A percentile compares a stretch with the other conserved stretches of the same genome.
These are phyloP conservation scores for Musa itinerans DNA, from an alignment of 176 grass and related monocot genomes.

Conservation along the genomic window DNA sequence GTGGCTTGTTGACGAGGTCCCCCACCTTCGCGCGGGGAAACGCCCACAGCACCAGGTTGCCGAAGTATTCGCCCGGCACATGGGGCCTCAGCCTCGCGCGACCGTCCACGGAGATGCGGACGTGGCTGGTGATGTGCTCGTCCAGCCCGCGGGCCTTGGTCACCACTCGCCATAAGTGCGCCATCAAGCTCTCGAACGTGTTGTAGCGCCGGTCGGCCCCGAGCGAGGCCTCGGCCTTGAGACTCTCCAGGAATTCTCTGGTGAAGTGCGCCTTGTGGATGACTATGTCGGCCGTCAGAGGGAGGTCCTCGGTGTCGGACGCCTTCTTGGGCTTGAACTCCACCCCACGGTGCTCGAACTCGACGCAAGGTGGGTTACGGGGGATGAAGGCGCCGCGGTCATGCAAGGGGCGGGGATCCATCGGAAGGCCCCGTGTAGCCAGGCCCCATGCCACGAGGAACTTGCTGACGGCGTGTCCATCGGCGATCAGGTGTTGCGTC, in stretches of 20 bases:
- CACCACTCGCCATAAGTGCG: slow-evolving; percentile 31
- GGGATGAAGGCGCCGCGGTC: slow-evolving; percentile 17
- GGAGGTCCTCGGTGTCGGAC: neutral
- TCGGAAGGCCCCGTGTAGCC: slow-evolving; percentile 14
- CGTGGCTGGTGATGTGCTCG: slow-evolving; percentile 1
- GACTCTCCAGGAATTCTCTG: slow-evolving; percentile 4
- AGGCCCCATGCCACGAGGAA: slow-evolving; percentile 34
- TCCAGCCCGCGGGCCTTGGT: slow-evolving; percentile 22
- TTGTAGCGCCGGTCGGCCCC: slow-evolving; percentile 12
- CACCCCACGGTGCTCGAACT: slow-evolving; percentile 12
- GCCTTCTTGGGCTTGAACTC: slow-evolving; percentile 2
- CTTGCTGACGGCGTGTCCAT: slow-evolving; percentile 19
- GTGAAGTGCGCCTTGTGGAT: slow-evolving; percentile 10
- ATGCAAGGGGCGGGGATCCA: slow-evolving; percentile 5
- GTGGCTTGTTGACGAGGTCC: slow-evolving; percentile 9
- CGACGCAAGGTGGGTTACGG: slow-evolving; percentile 16
- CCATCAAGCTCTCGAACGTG: slow-evolving; percentile 25
- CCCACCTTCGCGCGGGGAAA: slow-evolving; percentile 10
- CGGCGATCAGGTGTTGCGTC: slow-evolving; percentile 32
- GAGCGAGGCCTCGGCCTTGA: slow-evolving; percentile 18
- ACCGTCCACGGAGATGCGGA: slow-evolving; percentile 32
- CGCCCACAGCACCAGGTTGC: slow-evolving; percentile 36
- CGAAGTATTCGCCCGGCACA: slow-evolving; percentile 27
- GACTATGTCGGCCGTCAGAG: neutral
- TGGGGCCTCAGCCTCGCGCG: slow-evolving; percentile 14